Percentiles rank a stretch among this genome's conserved stretches.
phyloP scores from a whole-genome alignment of 192 early-diverging fungal species.

The Piromyces sp. region DNA sequence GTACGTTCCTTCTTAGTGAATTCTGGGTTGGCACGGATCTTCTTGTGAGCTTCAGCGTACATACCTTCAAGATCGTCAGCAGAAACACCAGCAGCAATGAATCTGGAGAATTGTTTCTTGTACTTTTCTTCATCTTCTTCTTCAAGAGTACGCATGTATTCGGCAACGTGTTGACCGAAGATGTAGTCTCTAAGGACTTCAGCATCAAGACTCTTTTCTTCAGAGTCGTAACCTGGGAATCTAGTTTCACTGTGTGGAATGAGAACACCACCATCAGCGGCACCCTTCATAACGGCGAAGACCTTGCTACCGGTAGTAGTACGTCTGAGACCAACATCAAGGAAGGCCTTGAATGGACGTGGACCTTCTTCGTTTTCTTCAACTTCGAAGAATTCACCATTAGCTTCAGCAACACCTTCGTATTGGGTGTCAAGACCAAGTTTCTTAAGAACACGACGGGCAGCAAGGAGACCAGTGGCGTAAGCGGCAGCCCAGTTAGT shows the following conservation, averaged over 20 bases:
- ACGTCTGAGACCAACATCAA: conserved; percentile 90
- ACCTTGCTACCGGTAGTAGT: conserved; percentile 95
- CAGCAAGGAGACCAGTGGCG: conserved; percentile 88
- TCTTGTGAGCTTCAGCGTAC: conserved; percentile 79
- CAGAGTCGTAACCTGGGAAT: conserved; percentile 89
- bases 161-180: conserved; percentile 91
- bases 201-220: conserved; percentile 73
- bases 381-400: conserved; percentile 74
- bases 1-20: conserved; percentile 29
- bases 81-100: conserved; percentile 70
- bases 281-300: conserved; percentile 97
- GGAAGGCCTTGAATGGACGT: conserved; percentile 92
- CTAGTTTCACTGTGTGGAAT: conserved; percentile 91
- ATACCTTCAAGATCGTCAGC: conserved; percentile 88
- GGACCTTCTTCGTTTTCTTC: conserved; percentile 77
- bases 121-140: conserved; percentile 98
- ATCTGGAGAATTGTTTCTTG: conserved; percentile 87
- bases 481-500: conserved; percentile 99
- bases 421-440: conserved; percentile 90
- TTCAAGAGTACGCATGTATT: conserved; percentile 95
- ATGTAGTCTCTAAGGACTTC: conserved; percentile 91
- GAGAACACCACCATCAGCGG: conserved; percentile 92
- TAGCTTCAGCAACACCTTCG: conserved; percentile 53
- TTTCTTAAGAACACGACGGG: conserved; percentile 88
- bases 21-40: conserved; percentile 81